Evolutionary conservation across 1,284 basidiomycete genomes (phyloP).

Genomic region (Baeospora myosura): DNA sequence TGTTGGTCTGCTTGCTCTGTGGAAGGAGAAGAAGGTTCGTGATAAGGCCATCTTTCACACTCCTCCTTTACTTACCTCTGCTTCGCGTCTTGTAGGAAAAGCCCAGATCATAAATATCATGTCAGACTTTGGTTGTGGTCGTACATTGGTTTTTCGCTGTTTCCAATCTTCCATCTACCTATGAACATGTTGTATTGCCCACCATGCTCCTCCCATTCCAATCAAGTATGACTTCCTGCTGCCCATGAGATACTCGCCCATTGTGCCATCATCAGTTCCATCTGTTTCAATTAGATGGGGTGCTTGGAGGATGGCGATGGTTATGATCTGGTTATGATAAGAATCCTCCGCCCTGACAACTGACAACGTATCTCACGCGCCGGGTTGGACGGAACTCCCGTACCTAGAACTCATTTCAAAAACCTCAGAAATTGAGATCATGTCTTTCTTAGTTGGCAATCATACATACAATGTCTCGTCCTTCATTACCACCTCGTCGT

Average conservation of each 20-base stretch:
- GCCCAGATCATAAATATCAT: slow-evolving; percentile 70
- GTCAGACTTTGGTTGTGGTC: slow-evolving; percentile 7
- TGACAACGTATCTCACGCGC: too few relatives aligned
- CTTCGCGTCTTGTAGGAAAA: slow-evolving; percentile 56
- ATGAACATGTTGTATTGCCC: slow-evolving; percentile 35
- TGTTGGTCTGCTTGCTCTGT: slow-evolving; percentile 94
- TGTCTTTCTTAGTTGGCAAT: neutral
- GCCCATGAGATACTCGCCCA: too few relatives aligned
- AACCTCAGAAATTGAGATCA: neutral
- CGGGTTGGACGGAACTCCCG: too few relatives aligned
- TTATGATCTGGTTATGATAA: too few relatives aligned
- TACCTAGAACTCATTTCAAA: neutral
- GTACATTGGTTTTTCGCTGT: slow-evolving; percentile 19
- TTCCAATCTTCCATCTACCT: slow-evolving; percentile 20
- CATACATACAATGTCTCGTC: slow-evolving; percentile 1
- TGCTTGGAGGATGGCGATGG: too few relatives aligned
- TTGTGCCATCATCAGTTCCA: too few relatives aligned
- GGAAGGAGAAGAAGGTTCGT: slow-evolving; percentile 97
- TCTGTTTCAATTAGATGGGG: too few relatives aligned
- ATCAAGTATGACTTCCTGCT: slow-evolving; percentile 4
- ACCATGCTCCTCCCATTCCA: slow-evolving; percentile 13
- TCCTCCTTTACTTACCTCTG: slow-evolving; percentile 3
- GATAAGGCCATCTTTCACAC: slow-evolving; percentile 1
- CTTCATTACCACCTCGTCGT: slow-evolving; percentile 20
- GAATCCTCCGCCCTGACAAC: too few relatives aligned